Evolutionary conservation across 306 rosid species (phyloP).

Genomic region (Vigna angularis): DNA sequence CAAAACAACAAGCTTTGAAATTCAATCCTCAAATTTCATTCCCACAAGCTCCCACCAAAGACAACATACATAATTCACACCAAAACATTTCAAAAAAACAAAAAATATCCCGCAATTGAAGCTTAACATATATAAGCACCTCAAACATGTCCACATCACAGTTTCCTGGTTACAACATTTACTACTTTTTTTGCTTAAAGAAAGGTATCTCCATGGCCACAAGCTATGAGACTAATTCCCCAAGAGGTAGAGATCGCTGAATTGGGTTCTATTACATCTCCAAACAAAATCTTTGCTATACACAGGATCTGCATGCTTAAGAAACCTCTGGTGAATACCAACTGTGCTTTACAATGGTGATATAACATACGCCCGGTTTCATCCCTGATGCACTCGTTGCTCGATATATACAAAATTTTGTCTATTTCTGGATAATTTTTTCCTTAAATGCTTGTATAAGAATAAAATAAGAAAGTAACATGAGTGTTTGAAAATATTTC

Average conservation of each 20-base stretch:
- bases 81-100: conserved; percentile 26
- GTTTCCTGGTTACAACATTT: conserved; percentile 23
- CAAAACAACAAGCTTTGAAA: conserved; percentile 42
- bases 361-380: conserved; percentile 33
- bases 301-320: too few species aligned
- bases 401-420: not conserved
- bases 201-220: too few species aligned
- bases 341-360: not conserved
- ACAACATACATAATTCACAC: conserved; percentile 26
- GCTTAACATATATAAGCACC: conserved; percentile 9
- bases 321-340: too few species aligned
- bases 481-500: not conserved
- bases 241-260: too few species aligned
- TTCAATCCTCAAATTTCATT: conserved; percentile 22
- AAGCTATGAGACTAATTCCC: too few species aligned
- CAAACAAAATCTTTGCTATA: too few species aligned
- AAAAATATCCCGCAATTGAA: not conserved
- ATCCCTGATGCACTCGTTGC: conserved; percentile 2
- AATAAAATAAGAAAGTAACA: not conserved
- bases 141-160: not conserved
- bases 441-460: not conserved
- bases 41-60: conserved; percentile 23
- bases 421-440: not conserved
- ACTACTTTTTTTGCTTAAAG: not conserved
- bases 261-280: too few species aligned